These are phyloP conservation scores for Picochlorum costavermella DNA, from an alignment of 139 green algal species.

Conservation along the genomic window DNA sequence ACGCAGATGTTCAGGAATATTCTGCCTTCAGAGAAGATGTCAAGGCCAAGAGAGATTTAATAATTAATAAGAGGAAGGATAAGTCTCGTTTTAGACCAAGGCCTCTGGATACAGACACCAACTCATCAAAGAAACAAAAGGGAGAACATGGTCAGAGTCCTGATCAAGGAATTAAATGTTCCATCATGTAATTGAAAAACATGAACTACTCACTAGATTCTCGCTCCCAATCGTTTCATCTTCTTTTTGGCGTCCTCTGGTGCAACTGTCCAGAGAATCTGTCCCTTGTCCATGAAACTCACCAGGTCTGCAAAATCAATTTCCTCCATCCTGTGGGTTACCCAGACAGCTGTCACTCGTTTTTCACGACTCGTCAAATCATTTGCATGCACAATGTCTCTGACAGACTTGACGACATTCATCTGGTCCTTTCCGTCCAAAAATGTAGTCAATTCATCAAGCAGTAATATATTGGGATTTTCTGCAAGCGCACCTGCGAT, in stretches of 20 bases:
- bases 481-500: conserved; percentile 73
- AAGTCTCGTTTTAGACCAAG: neutral
- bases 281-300: conserved; percentile 68
- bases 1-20: neutral
- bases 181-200: neutral
- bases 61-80: neutral
- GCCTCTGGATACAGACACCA: neutral
- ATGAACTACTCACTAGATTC: neutral
- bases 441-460: conserved; percentile 99
- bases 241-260: conserved; percentile 33
- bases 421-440: conserved; percentile 85
- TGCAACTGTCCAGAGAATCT: conserved; percentile 56
- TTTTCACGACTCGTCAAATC: neutral
- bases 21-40: neutral
- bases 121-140: conserved; percentile 5
- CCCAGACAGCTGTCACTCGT: conserved; percentile 82
- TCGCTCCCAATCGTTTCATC: conserved; percentile 40
- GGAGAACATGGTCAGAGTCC: neutral
- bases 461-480: conserved; percentile 66
- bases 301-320: conserved; percentile 78
- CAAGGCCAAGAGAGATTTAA: neutral
- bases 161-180: neutral
- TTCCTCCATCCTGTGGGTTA: conserved; percentile 96
- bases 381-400: conserved; percentile 31
- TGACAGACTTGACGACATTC: conserved; percentile 66